phyloP scores from a whole-genome alignment of 2,329 filamentous ascomycete genomes.

The Aureobasidium sp. region DNA sequence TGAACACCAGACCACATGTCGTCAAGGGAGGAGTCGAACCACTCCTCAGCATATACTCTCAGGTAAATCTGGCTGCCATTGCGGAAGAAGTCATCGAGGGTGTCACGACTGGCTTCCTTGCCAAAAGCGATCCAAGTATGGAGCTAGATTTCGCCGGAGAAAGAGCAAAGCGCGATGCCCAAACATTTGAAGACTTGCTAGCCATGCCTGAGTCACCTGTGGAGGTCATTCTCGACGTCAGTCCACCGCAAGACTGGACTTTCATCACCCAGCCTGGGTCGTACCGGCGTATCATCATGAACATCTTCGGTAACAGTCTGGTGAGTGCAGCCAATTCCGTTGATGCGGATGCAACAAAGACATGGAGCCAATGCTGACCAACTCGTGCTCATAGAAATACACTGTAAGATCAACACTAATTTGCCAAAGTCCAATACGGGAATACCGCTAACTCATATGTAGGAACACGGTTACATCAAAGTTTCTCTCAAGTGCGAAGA shows the following conservation, averaged over 20 bases:
- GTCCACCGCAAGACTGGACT: slow-evolving; percentile 31
- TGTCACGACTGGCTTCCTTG: slow-evolving; percentile 45
- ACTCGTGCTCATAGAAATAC: slow-evolving; percentile 28
- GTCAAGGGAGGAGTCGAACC: slow-evolving; percentile 18
- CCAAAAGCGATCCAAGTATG: slow-evolving; percentile 21
- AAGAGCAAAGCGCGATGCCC: neutral
- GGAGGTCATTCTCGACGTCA: slow-evolving; percentile 35
- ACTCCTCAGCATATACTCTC: slow-evolving; percentile 24
- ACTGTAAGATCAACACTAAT: slow-evolving; percentile 19
- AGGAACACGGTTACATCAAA: slow-evolving; percentile 30
- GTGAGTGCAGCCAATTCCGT: neutral
- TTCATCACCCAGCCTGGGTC: slow-evolving; percentile 38
- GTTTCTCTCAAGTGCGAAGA: slow-evolving; percentile 23
- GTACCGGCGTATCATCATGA: slow-evolving; percentile 38
- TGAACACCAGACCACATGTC: slow-evolving; percentile 6
- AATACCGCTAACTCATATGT: slow-evolving; percentile 4
- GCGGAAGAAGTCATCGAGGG: slow-evolving; percentile 50
- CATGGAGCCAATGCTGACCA: neutral
- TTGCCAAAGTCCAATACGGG: neutral
- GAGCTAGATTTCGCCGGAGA: neutral
- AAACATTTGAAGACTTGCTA: slow-evolving; percentile 21
- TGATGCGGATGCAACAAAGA: neutral
- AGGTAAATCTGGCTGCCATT: slow-evolving; percentile 37
- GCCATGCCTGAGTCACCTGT: slow-evolving; percentile 32
- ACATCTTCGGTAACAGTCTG: slow-evolving; percentile 39